Base-by-base conservation (phyloP, 2,329 filamentous ascomycete genomes). In the Diaporthe ilicicola region DNA sequence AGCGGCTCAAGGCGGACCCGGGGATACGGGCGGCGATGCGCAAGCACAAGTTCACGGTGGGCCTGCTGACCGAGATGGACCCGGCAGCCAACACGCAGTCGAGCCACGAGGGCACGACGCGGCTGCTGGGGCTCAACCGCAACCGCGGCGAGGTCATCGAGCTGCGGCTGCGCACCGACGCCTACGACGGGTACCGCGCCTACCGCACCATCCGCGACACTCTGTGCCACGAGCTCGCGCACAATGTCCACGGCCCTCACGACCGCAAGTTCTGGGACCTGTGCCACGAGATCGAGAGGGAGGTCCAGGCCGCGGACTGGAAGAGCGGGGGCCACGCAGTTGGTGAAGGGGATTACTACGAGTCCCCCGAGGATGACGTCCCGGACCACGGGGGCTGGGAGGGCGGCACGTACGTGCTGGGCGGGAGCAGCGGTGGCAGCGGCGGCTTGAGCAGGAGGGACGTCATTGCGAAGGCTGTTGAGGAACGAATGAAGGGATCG, bases 21-120 rank as follows among this genome's bases (percentile, higher is more conserved):
- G 96, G 96, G 9, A 95, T 99, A 81, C 91, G 91, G 74, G 86
- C 91, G 0, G 88, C 90, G 1, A 99, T 99, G 96, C 85, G 88
- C 19, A 91, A 91, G 76, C 95, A 97, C 83, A 89, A 91, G 74
- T 98, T 97, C 84, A 89, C 88, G 24, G 96, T 99, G 0, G 92
- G 92, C 0, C 82, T 98, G 3, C 86, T 99, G 32, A 98, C 95
- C 0, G 96, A 99, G 82, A 98, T 99, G 95, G 93, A 99, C 76
- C 96, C 96, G 0, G 86, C 91, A 0, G 88, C 91, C 75, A 90
- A 98, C 81, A 98, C 95, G 0, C 80, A 87, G 73, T 81, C 84
- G 1, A 93, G 89, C 4, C 92, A 93, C 77, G 92, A 96, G 76
- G 88, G 89, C 56, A 88, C 87, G n/a, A 91, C 91, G 62, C 88